Evolutionary conservation across 306 rosid genomes (phyloP).

Genomic region (Prinsepia uniflora): DNA sequence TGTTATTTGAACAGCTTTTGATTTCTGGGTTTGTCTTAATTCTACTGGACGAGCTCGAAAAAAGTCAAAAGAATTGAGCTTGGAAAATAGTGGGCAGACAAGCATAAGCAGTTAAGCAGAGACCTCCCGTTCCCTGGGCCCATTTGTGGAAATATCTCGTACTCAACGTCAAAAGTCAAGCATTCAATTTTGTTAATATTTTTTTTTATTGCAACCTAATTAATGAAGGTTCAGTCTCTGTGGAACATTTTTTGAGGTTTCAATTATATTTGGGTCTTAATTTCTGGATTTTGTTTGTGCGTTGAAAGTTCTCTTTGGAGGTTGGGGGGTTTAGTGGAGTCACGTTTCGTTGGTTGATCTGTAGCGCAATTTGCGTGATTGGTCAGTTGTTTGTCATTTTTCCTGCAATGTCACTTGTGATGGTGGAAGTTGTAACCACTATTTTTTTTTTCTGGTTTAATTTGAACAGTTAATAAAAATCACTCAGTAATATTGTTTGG

Average conservation of each 20-base stretch:
- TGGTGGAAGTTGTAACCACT: not conserved
- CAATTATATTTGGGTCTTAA: not conserved
- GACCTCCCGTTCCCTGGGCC: not conserved
- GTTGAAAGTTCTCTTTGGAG: not conserved
- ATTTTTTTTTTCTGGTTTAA: not conserved
- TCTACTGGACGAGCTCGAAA: not conserved
- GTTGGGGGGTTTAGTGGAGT: not conserved
- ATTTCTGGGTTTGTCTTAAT: not conserved
- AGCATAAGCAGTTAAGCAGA: not conserved
- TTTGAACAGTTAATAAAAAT: not conserved
- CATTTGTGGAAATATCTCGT: not conserved
- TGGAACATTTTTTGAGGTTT: too few species aligned
- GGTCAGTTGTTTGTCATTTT: not conserved
- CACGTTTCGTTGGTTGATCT: conserved; percentile 13
- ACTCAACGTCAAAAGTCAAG: not conserved
- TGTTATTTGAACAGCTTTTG: not conserved
- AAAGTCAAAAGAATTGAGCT: conserved; percentile 14
- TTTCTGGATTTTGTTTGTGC: not conserved
- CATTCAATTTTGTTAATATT: too few species aligned
- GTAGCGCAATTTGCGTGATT: conserved; percentile 7
- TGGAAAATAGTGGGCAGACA: not conserved
- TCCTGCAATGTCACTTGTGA: not conserved
- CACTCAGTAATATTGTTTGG: not conserved
- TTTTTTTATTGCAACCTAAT: not conserved
- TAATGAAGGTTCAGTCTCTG: too few species aligned